Evolutionary conservation across 192 early-diverging fungal species (phyloP).

Genomic region (Gonapodya sp.): DNA sequence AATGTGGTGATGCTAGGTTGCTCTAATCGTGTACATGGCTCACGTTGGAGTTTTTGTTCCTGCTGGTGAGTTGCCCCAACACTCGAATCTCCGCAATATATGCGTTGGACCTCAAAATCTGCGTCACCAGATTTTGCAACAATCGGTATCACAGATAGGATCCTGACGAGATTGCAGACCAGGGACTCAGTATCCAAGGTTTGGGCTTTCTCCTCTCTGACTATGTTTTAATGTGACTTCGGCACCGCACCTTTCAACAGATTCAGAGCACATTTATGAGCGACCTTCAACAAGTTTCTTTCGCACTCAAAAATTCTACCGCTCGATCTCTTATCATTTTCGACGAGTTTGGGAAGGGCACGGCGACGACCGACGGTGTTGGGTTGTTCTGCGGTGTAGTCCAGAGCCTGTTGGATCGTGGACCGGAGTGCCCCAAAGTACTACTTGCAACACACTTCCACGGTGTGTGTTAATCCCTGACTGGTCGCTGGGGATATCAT

Average conservation of each 20-base stretch:
- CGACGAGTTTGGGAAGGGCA: constrained; percentile 33
- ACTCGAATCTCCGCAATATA: constrained; percentile 2
- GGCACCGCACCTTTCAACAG: constrained; percentile 21
- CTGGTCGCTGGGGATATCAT: background rate
- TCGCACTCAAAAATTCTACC: background rate
- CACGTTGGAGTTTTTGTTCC: constrained; percentile 5
- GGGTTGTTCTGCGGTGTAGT: constrained; percentile 67
- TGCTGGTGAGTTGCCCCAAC: constrained; percentile 55
- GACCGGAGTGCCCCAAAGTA: constrained; percentile 47
- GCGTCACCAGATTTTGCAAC: background rate
- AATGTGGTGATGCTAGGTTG: constrained; percentile 2
- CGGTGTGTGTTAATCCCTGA: constrained; percentile 27
- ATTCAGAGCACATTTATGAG: constrained; percentile 62
- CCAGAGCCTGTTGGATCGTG: constrained; percentile 38
- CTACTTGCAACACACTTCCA: constrained; percentile 85
- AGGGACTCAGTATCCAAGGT: constrained; percentile 56
- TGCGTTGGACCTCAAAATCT: constrained; percentile 14
- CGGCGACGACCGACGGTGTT: constrained; percentile 52
- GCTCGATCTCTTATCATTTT: constrained; percentile 21
- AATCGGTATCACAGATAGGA: background rate
- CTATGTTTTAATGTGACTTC: too few species aligned
- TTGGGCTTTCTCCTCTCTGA: background rate
- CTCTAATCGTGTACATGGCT: constrained; percentile 10
- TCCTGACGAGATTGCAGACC: constrained; percentile 58
- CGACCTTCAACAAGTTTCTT: constrained; percentile 48